Evolutionary conservation across 2,329 filamentous ascomycete genomes (phyloP).

Genomic region (Biscogniauxia mediterranea): DNA sequence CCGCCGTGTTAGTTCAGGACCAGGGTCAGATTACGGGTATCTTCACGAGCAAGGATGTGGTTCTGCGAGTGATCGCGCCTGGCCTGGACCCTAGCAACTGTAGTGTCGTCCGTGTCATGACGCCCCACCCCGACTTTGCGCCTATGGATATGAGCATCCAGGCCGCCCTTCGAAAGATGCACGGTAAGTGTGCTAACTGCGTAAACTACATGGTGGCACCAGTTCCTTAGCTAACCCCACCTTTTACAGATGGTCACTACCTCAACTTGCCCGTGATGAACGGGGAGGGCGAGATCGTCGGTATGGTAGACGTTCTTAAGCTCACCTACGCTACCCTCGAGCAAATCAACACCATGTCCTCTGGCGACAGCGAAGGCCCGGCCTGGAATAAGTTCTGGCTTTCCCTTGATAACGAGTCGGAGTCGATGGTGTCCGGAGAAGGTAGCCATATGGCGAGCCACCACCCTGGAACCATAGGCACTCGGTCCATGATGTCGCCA

Average conservation of each 20-base stretch:
- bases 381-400: constrained; percentile 99
- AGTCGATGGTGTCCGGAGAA: constrained; percentile 93
- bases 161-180: constrained; percentile 97
- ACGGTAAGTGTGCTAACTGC: constrained; percentile 61
- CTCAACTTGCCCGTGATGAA: constrained; percentile 99
- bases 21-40: constrained; percentile 97
- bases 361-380: constrained; percentile 84
- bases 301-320: constrained; percentile 98
- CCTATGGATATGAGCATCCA: constrained; percentile 99
- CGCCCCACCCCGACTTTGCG: constrained; percentile 96
- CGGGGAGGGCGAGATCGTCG: constrained; percentile 92
- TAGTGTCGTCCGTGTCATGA: constrained; percentile 98
- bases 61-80: constrained; percentile 94
- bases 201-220: neutral
- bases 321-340: constrained; percentile 97
- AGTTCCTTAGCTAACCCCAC: constrained; percentile 13
- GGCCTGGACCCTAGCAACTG: constrained; percentile 91
- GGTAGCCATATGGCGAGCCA: constrained; percentile 61
- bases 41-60: constrained; percentile 99
- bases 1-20: constrained; percentile 92
- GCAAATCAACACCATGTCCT: constrained; percentile 94
- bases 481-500: constrained; percentile 78
- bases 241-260: constrained; percentile 82
- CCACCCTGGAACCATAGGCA: constrained; percentile 60
- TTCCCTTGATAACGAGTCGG: constrained; percentile 89